Evolutionary conservation across 495 filamentous ascomycete genomes (phyloP), one percentile per base, ranked within the genome.

Genomic region (Apiosordaria backusii): DNA sequence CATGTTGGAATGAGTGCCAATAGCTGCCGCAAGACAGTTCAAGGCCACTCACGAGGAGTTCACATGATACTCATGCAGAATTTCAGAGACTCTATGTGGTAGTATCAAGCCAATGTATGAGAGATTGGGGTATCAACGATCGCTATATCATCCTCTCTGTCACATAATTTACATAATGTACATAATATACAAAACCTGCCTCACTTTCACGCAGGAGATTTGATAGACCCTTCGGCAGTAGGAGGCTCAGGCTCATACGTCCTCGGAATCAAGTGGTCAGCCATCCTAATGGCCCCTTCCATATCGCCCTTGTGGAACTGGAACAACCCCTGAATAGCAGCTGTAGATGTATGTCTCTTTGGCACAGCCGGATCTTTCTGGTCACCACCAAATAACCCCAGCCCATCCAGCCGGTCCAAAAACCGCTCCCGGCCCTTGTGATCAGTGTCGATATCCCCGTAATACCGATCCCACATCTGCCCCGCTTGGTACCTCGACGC

Each of bases 401-500:
- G 74, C 59, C 80, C 77, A 22, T 81, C 77, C 29, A 88, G 72
- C 57, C 78, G 75, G 3, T 71, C 27, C 50, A 88, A 66, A 72
- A 88, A 88, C 18, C 77, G 75, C 61, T 84, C 80, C 60, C 87
- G 85, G 18, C 82, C 80, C 2, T 76, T 71, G 13, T 86, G 88
- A 60, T 88, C 83, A 15, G 74, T 62, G 70, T 96, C 92, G n/a
- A 91, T 76, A 45, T 92, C 90, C 3, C 89, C 89, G 67, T 97
- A 99, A 77, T 98, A 99, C 27, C 95, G 86, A 75, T 93, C 89
- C 95, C 95, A 99, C 78, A 99, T 89, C 75, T 89, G 81, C 6
- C 79, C 87, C 18, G 94, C 92, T 75, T 97, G 94, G 74, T 90
- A 91, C 61, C 85, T 82, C 45, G 90, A 92, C 21, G 93, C 92